Base-by-base conservation (phyloP, 306 rosid species). In the Lathyrus tuberosus region DNA sequence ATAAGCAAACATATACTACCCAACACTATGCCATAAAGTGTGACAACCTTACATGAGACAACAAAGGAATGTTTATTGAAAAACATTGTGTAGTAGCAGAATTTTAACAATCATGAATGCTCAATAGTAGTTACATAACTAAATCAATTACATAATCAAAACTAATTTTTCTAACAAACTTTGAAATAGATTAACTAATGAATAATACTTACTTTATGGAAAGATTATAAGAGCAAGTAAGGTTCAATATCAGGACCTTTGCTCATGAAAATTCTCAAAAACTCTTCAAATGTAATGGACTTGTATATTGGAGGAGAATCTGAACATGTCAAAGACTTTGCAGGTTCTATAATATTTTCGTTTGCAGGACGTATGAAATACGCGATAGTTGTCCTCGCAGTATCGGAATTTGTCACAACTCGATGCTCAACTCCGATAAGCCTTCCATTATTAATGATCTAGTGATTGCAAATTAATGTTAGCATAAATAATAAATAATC, bases 381-480 rank as follows among this genome's bases (percentile, higher is more conserved):
- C 0, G 88, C 82, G 52, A 78, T 33, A 0, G 88, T 84, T 13
- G 91, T 87, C 46, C 96, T 69, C 1, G 79, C 68, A 22, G 12
- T 62, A 1, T 57, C 65, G 14, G 83, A 63, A 68, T 86, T 89
- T 8, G 92, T 89, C 38, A 86, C 87, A 9, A 70, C 96, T 52
- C 96, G 65, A 38, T 89, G 96, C n/a, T 86, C 90, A 3, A 78
- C 88, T 18, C 88, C 90, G 4, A 70, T 17, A 0, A 89, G 66
- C 79, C 76, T 83, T 49, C 90, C 85, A 62, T 86, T 86, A 71
- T 86, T 86, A 17, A 89, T 79, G 4, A 89, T 67, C 96, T 86
- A 53, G 31, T 0, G 15, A 10, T 15, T 2, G 4, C n/a, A 35
- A 61, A 10, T 6, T 35, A 7, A 16, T 17, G 8, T 16, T 61